Evolutionary conservation across 495 filamentous ascomycete genomes (phyloP), one percentile per base, ranked within the genome.

Genomic region (Podospora tetraspora): DNA sequence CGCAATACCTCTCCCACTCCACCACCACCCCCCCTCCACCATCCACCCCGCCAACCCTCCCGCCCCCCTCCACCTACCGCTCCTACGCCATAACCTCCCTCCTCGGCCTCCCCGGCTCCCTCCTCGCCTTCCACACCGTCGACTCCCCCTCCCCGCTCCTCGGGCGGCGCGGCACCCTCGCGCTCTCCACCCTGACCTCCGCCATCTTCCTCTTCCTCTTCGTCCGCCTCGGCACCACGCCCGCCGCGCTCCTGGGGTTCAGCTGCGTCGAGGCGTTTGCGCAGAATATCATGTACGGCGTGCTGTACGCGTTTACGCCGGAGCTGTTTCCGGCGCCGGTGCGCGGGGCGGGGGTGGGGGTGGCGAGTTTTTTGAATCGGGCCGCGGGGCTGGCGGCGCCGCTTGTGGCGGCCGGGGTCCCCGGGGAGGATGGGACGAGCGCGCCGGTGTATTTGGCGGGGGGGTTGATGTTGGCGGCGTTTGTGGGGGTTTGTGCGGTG

Each of bases 231-330:
- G 89, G 85, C 29, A 90, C 85, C 0, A 86, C 89, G 2, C 86
- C 90, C 0, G 73, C 74, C 4, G 84, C 83, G 23, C 82, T 92
- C 59, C 82, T 96, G 0, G 86, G 84, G 68, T 95, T 91, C 83
- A 90, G 89, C 65, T 93, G 90, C 70, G 86, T 90, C 13, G 91
- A 90, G 74, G 89, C 86, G 24, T 90, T 95, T 80, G 84, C 87
- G 70, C 86, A 86, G 70, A 92, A 91, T 67, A 86, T 92, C 70
- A 92, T 94, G 88, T 94, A 94, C 73, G 91, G 91, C n/a, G 91
- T 94, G 23, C 81, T 96, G 4, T 96, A 94, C 71, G 88, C 89
- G 0, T 96, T 93, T 71, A 94, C 92, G 1, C 91, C 92, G 3
- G 92, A 94, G 77, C 87, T 94, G 37, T 94, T 94, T 73, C 86